phyloP scores from a whole-genome alignment of 176 grass and related monocot genomes.

The Aegilops speltoides region DNA sequence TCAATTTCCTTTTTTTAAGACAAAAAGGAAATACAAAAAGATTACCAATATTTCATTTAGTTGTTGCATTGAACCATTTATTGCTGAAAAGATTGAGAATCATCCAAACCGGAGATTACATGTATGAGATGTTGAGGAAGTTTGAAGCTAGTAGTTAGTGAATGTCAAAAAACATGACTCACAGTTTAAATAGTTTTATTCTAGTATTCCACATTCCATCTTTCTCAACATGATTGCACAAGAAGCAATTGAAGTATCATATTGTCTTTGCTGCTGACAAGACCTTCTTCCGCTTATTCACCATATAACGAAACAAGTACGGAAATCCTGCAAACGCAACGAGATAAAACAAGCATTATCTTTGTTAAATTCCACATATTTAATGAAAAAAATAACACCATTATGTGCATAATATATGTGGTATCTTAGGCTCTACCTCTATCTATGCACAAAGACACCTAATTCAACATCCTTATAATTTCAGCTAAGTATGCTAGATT shows the following conservation, averaged over 20 bases:
- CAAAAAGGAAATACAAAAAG: no score
- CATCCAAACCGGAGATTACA: background rate
- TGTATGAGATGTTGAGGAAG: background rate
- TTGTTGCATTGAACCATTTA: no score
- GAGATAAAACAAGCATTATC: no score
- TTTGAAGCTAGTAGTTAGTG: background rate
- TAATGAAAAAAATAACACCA: no score
- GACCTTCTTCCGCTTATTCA: slow-evolving; percentile 6
- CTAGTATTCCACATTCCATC: background rate
- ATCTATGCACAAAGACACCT: no score
- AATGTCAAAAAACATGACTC: background rate
- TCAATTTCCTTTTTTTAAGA: no score
- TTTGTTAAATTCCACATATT: no score
- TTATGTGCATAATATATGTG: no score
- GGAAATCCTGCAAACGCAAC: background rate
- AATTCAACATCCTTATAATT: no score
- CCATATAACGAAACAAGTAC: background rate
- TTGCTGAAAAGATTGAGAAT: background rate
- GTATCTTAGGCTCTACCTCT: no score
- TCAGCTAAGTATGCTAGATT: no score
- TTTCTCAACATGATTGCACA: background rate
- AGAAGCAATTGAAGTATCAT: background rate
- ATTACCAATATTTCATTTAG: no score
- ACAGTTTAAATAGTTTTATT: background rate
- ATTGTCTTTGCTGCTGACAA: background rate